These are phyloP conservation scores for Termitomyces sp. DNA, from an alignment of 768 basidiomycete genomes.

Conservation along the genomic window DNA sequence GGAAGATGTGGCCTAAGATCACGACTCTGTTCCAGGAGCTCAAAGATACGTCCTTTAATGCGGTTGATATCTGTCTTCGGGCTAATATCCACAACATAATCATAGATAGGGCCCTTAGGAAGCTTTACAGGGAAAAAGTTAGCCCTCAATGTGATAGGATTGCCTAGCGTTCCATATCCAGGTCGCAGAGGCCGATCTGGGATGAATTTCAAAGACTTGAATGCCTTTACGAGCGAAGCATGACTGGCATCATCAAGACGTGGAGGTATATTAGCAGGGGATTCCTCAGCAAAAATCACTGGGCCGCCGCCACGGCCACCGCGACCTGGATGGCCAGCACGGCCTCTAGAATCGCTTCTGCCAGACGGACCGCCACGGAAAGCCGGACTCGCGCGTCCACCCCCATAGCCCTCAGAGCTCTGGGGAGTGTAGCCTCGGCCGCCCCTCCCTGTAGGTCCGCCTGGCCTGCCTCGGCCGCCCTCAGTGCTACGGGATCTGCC, in stretches of 20 bases:
- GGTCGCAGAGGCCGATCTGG: slow-evolving; percentile 45
- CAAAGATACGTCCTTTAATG: slow-evolving; percentile 45
- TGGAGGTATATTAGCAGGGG: slow-evolving; percentile 27
- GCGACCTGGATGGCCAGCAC: slow-evolving; percentile 16
- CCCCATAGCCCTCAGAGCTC: slow-evolving; percentile 10
- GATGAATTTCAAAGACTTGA: slow-evolving; percentile 25
- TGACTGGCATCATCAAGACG: slow-evolving; percentile 28
- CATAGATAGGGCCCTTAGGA: slow-evolving; percentile 42
- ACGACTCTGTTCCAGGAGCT: slow-evolving; percentile 42
- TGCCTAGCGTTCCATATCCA: slow-evolving; percentile 49
- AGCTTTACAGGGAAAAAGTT: slow-evolving; percentile 57
- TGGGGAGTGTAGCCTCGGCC: slow-evolving; percentile 11
- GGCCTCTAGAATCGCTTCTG: slow-evolving; percentile 19
- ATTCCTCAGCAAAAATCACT: slow-evolving; percentile 31
- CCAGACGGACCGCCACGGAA: slow-evolving; percentile 17
- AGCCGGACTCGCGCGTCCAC: slow-evolving; percentile 15
- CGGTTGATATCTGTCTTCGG: slow-evolving; percentile 40
- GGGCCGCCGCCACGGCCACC: slow-evolving; percentile 25
- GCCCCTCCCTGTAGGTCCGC: slow-evolving; percentile 14
- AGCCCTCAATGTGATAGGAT: slow-evolving; percentile 42
- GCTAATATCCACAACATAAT: slow-evolving; percentile 49
- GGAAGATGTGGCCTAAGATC: slow-evolving; percentile 27
- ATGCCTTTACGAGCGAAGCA: slow-evolving; percentile 31
- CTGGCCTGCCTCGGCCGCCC: slow-evolving; percentile 6
- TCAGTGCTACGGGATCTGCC: slow-evolving; percentile 13